Evolutionary conservation across 2,329 filamentous ascomycete species (phyloP).

Genomic region (Talaromyces sp.): DNA sequence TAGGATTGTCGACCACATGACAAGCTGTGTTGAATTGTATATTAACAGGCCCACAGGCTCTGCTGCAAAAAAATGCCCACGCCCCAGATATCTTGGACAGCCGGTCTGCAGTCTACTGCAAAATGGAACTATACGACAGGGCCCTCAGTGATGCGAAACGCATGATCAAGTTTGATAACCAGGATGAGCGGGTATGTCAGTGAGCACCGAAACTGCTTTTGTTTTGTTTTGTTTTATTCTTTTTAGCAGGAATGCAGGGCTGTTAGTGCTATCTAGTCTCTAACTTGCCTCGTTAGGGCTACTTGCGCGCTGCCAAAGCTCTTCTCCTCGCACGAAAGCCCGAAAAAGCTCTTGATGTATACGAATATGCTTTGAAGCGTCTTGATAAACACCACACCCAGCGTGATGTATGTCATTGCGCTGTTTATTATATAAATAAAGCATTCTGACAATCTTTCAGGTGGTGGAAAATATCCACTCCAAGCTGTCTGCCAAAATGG

Average conservation of each 20-base stretch:
- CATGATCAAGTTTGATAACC: constrained; percentile 48
- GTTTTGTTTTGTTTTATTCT: background rate
- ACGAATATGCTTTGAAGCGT: constrained; percentile 52
- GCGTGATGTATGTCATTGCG: constrained; percentile 17
- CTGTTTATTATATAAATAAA: background rate
- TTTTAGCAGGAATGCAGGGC: background rate
- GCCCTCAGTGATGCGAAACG: constrained; percentile 53
- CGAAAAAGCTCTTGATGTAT: constrained; percentile 51
- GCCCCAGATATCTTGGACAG: constrained; percentile 45
- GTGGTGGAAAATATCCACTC: constrained; percentile 1
- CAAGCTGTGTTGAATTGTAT: too few species aligned
- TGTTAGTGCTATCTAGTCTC: background rate
- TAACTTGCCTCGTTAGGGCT: constrained; percentile 35
- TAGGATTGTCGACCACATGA: background rate
- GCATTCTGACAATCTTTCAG: background rate
- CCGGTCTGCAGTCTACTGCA: constrained; percentile 51
- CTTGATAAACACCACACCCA: constrained; percentile 36
- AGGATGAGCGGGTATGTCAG: constrained; percentile 42
- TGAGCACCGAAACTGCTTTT: background rate
- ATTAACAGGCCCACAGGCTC: constrained; percentile 23
- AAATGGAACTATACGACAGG: constrained; percentile 43
- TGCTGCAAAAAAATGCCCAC: constrained; percentile 27
- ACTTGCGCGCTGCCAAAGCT: constrained; percentile 49
- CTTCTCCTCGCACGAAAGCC: constrained; percentile 43
- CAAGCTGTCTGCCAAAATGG: constrained; percentile 5